Conservation (phyloP, 2,329 filamentous ascomycete species). For the Leptoxyphium fumago region DNA sequence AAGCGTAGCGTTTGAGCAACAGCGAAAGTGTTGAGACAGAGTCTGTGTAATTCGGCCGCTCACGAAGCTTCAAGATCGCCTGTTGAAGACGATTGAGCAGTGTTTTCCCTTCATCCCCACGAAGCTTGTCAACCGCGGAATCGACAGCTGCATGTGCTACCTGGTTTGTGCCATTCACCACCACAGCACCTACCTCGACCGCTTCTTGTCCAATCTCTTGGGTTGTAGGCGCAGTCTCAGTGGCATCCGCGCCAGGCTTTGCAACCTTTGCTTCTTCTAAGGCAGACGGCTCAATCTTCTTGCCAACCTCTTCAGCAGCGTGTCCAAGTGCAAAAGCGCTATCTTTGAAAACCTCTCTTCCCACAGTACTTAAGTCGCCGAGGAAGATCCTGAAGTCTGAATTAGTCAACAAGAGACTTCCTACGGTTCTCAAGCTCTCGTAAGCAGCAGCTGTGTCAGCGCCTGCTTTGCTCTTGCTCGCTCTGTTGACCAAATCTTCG, state of each 20-base stretch:
- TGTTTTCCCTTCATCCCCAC: slow-evolving; percentile 56
- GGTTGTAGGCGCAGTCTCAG: slow-evolving; percentile 35
- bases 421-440: slow-evolving; percentile 67
- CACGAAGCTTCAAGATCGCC: slow-evolving; percentile 57
- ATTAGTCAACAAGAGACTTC: slow-evolving; percentile 74
- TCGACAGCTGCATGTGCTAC: slow-evolving; percentile 45
- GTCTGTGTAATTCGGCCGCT: slow-evolving; percentile 68
- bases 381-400: slow-evolving; percentile 80
- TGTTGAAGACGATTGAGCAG: slow-evolving; percentile 63
- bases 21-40: slow-evolving; percentile 67
- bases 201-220: slow-evolving; percentile 45
- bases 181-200: slow-evolving; percentile 29
- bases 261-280: slow-evolving; percentile 43
- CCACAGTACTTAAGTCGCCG: slow-evolving; percentile 62
- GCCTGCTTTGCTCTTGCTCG: slow-evolving; percentile 47
- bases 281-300: slow-evolving; percentile 54
- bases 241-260: slow-evolving; percentile 34
- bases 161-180: slow-evolving; percentile 30
- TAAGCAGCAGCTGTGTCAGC: slow-evolving; percentile 65
- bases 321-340: slow-evolving; percentile 66
- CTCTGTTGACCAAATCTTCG: slow-evolving; percentile 46
- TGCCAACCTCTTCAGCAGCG: slow-evolving; percentile 58
- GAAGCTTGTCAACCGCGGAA: slow-evolving; percentile 60
- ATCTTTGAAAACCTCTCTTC: slow-evolving; percentile 73
- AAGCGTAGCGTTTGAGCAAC: slow-evolving; percentile 64